Base-by-base conservation (phyloP, 1,284 basidiomycete species). In the Leccinum pachyderme region DNA sequence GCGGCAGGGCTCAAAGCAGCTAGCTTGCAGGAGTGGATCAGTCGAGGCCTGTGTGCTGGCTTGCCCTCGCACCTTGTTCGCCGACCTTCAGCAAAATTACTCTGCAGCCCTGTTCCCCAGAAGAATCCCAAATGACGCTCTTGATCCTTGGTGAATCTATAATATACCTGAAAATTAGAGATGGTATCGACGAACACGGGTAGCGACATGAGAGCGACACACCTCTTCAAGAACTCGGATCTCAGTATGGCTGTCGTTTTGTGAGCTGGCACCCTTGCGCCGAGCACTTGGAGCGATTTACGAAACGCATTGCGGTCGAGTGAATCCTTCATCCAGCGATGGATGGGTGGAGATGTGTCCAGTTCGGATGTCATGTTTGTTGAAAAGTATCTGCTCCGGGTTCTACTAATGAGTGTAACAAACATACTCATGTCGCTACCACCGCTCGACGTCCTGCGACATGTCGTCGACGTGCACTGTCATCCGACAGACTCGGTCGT, bases 401-500 rank as follows among this genome's bases (percentile, higher is more conserved):
- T 46, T 47, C 28, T 29, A 29, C 8, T 5, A 12, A 32, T 2
- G 18, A 18, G 18, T 18, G 18, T 18, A 18, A 18, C 18, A 18
- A 18, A 18, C 18, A 18, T 18, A 18, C 18, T 39, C 37, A 41
- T 41, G 39, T 13, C 11, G 11, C 54, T 55, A 7, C 66, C 70
- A 35, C 50, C 73, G 44, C 53, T 66, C 32, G 68, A 74, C 51
- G 77, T 91, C 46, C 73, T 89, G 33, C 72, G 68, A 24, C 87
- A 89, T 63, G 68, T 92, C 56, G 77, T 86, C 56, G 89, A 93
- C 66, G 87, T 83, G 2, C 90, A 93, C 62, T 91, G 87, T 69
- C 90, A 93, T 72, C 89, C 90, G 9, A 91, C 89, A 12, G 87
- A 89, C 66, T 80, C 83, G 11, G 70, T 72, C 2, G 76, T 82